Percentiles rank a stretch among this genome's conserved stretches.
Conservation (phyloP, 208 protist species). For the Leishmania arabica region DNA sequence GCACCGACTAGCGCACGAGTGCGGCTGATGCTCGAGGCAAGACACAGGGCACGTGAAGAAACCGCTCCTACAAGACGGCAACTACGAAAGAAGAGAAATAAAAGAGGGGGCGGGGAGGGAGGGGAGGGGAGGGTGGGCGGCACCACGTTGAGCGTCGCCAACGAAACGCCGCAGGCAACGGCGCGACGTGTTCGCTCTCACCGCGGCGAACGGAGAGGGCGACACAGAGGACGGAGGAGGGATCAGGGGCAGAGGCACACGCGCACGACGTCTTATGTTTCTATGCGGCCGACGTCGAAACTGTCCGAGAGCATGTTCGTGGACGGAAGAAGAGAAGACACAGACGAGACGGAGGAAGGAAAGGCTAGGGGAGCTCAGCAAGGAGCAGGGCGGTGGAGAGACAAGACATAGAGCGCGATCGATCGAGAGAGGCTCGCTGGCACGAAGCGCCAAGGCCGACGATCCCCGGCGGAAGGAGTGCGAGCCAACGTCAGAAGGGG, state of each 20-base stretch:
- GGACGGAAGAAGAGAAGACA: neutral
- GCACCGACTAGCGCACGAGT: neutral
- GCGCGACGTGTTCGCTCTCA: too few species aligned
- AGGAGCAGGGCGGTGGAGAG: neutral
- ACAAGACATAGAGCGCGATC: neutral
- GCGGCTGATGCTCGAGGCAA: neutral
- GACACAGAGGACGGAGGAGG: too few species aligned
- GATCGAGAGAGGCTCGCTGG: neutral
- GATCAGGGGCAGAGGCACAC: neutral
- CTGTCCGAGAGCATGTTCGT: too few species aligned
- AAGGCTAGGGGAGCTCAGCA: neutral
- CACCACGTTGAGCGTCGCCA: too few species aligned
- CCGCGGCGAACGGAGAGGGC: too few species aligned
- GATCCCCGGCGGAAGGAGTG: neutral
- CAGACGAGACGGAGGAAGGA: neutral
- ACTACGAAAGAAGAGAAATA: neutral
- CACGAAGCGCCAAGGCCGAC: neutral
- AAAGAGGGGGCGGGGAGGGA: neutral
- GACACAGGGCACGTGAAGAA: neutral
- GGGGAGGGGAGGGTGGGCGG: too few species aligned
- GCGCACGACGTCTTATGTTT: neutral
- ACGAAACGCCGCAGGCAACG: too few species aligned
- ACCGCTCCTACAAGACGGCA: too few species aligned
- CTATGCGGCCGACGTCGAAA: too few species aligned
- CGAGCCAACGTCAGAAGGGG: neutral